Conservation (phyloP, 2,329 filamentous ascomycete genomes). For the Xylaria sp. region DNA sequence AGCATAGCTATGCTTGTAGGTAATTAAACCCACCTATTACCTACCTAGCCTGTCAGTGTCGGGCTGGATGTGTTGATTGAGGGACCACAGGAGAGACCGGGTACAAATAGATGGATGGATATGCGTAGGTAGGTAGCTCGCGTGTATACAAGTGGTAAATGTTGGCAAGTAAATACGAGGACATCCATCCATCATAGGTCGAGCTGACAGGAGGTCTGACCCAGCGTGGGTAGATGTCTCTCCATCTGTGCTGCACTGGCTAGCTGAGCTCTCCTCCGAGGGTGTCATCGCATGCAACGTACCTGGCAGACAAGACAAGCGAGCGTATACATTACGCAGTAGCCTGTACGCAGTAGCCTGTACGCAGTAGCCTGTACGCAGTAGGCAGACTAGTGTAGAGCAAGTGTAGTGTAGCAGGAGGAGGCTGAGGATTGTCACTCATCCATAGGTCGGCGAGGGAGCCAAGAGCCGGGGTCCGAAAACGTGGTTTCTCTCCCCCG, state of each 20-base stretch:
- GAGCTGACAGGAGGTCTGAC: slow-evolving; percentile 18
- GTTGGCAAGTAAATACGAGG: slow-evolving; percentile 23
- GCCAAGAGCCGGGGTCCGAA: slow-evolving; percentile 31
- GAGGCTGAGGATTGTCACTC: slow-evolving; percentile 10
- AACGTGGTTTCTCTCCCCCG: slow-evolving; percentile 17
- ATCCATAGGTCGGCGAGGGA: slow-evolving; percentile 10
- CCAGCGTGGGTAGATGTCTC: slow-evolving; percentile 1
- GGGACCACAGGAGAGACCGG: slow-evolving; percentile 7
- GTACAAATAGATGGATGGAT: no score
- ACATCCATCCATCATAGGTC: slow-evolving; percentile 5
- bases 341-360: no score
- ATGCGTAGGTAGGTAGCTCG: background rate
- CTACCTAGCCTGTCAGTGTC: background rate
- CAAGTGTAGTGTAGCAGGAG: slow-evolving; percentile 25
- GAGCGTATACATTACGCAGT: no score
- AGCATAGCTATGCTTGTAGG: background rate
- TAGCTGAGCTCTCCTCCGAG: slow-evolving; percentile 16
- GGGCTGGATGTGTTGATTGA: background rate
- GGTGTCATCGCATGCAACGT: slow-evolving; percentile 24
- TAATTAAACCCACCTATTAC: slow-evolving; percentile 1
- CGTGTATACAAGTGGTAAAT: background rate
- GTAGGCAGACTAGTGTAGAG: no score
- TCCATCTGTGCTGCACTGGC: slow-evolving; percentile 20
- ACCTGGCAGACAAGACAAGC: slow-evolving; percentile 13
- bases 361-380: no score